Base-by-base conservation (phyloP, 1,139 yeast species). In the Pneumocystis jirovecii region DNA sequence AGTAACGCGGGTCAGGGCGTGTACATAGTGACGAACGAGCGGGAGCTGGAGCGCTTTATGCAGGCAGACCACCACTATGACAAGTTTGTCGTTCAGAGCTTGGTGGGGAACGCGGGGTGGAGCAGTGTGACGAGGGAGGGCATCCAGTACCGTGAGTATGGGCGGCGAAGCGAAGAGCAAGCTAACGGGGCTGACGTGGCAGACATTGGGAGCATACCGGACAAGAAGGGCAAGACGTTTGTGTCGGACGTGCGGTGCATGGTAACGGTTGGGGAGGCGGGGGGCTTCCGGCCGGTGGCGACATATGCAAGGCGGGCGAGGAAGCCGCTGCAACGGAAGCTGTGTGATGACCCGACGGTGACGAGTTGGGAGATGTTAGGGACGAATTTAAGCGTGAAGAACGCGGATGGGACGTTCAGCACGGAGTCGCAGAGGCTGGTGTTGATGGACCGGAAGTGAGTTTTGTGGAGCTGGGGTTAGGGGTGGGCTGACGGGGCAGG, bases 351-450 rank as follows among this genome's bases (percentile, higher is more conserved):
- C 21, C 61, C 45, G 3, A 21, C 21, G 7, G 29, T 29, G 25
- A 60, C 42, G 1, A 29, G 61, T 60, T 60, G 61, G 61, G 61
- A 60, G 17, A 60, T 60, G 61, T 42, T 60, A 21, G 61, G 61
- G 21, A 60, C 61, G 37, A 60, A 60, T 15, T 25, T 60, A 2
- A 39, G 45, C 17, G n/a, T 60, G 19, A 60, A 60, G 10, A 21
- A 21, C 12, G 31, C 39, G 4, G 61, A 60, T 42, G 61, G 61
- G 17, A 21, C 45, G 12, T 60, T 60, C 25, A 60, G 45, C n/a
- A 60, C 61, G 10, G 61, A 60, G n/a, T 39, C 61, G 19, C 34
- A 60, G 35, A 19, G 61, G 10, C n/a, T 60, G 39, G 42, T 60
- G 34, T 42, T 60, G 29, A 60, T 60, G 61, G 61, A 60, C 25